phyloP scores from a whole-genome alignment of 2,329 filamentous ascomycete species.

The Talaromyces sp. region DNA sequence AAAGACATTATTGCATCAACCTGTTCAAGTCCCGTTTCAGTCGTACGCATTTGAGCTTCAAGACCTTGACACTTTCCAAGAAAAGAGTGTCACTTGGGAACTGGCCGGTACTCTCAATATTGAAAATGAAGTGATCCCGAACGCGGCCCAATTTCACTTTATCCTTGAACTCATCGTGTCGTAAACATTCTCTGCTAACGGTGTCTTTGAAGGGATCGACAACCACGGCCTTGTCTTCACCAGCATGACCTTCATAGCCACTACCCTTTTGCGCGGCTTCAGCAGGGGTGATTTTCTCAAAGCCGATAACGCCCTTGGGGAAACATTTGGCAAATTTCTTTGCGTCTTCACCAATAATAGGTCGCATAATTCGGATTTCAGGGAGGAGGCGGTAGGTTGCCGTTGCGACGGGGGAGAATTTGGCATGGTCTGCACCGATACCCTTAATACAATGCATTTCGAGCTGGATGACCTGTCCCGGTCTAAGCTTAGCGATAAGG shows the following conservation, averaged over 20 bases:
- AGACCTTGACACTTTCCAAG: constrained; percentile 75
- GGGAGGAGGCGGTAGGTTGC: constrained; percentile 89
- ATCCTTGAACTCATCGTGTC: constrained; percentile 86
- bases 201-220: constrained; percentile 87
- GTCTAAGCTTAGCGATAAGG: constrained; percentile 86
- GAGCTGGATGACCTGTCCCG: constrained; percentile 79
- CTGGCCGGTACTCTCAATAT: constrained; percentile 89
- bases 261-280: constrained; percentile 58
- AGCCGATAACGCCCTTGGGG: constrained; percentile 75
- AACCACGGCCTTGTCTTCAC: constrained; percentile 83
- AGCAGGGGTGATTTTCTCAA: constrained; percentile 64
- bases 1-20: constrained; percentile 33
- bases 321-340: constrained; percentile 89
- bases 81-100: constrained; percentile 93
- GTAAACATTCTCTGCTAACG: constrained; percentile 84
- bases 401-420: constrained; percentile 94
- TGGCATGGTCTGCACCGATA: constrained; percentile 87
- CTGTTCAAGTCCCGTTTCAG: constrained; percentile 43
- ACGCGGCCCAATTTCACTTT: constrained; percentile 91
- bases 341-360: constrained; percentile 81
- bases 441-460: constrained; percentile 94
- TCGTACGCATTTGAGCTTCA: constrained; percentile 72
- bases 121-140: constrained; percentile 96
- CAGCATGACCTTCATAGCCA: constrained; percentile 68
- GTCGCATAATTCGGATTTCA: constrained; percentile 73